Evolutionary conservation across 78 protist species (phyloP).

Genomic region (Protostelium mycophagum): DNA sequence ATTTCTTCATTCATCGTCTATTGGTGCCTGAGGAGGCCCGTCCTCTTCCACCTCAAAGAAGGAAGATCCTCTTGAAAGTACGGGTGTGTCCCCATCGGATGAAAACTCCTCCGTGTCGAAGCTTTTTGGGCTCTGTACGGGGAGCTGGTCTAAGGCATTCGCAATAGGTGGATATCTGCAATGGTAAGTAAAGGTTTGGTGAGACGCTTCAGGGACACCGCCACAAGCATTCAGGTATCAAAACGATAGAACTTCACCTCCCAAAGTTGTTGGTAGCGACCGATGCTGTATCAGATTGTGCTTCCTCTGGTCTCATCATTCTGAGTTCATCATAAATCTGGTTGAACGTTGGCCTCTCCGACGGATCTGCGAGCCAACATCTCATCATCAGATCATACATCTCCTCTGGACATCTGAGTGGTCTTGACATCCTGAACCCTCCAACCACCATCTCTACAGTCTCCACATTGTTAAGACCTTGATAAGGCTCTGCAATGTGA

Average conservation of each 20-base stretch:
- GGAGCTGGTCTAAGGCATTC: not conserved
- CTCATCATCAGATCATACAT: not conserved
- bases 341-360: not conserved
- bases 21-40: not conserved
- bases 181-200: too few species aligned
- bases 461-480: not conserved
- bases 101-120: not conserved
- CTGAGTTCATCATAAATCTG: not conserved
- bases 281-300: not conserved
- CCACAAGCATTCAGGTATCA: not conserved
- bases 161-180: not conserved
- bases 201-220: too few species aligned
- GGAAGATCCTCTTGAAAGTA: too few species aligned
- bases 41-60: not conserved
- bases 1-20: too few species aligned
- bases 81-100: too few species aligned
- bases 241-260: not conserved
- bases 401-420: not conserved
- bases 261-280: not conserved
- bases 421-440: not conserved
- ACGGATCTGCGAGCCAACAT: not conserved
- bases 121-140: not conserved
- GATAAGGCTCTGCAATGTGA: slow-evolving; percentile 1
- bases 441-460: not conserved
- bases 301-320: not conserved